Base-by-base conservation (phyloP, 2,329 filamentous ascomycete species). In the Fusarium austroafricanum region DNA sequence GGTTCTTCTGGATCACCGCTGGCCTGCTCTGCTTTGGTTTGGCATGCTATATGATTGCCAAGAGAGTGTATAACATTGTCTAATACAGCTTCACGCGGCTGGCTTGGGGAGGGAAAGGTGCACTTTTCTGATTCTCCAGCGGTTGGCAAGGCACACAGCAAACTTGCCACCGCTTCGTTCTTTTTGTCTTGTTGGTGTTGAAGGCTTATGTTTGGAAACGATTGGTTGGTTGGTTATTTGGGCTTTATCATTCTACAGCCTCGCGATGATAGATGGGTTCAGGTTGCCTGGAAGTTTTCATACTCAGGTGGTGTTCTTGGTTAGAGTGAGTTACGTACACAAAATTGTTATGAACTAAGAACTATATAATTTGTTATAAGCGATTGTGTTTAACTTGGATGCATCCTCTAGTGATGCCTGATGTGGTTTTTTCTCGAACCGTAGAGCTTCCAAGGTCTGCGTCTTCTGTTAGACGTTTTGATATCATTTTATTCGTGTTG, bases 41-140 rank as follows among this genome's bases (percentile, higher is more conserved):
- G 28, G 85, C 84, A 7, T 96, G 94, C 75, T 97, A 90, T 76
- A 82, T 90, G 75, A 90, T 94, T 69, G 94, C 94, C 18, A 96
- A 96, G 84, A 87, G 91, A 71, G 89, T 95, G 37, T 95, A 94
- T 77, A 88, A 90, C 42, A 94, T 95, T 79, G 91, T 93, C 37
- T 93, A 77, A 75, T 18, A 8, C 21, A 10, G 6, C 17, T 18
- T 10, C n/a, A 38, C 8, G 21, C 4, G 17, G 28, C 12, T 23
- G 18, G 14, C 21, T n/a, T 26, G 29, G 29, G 29, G 11, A 44
- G 39, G 23, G 38, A 20, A 44, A 61, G 35, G 23, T 14, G 28
- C 49, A 18, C 40, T 42, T 29, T 39, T 20, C n/a, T 47, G n/a
- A 53, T 40, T 46, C 39, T 28, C 29, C 18, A 29, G 43, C 31